Evolutionary conservation across 192 early-diverging fungal genomes (phyloP).

Genomic region (Rhizophagus sp.): DNA sequence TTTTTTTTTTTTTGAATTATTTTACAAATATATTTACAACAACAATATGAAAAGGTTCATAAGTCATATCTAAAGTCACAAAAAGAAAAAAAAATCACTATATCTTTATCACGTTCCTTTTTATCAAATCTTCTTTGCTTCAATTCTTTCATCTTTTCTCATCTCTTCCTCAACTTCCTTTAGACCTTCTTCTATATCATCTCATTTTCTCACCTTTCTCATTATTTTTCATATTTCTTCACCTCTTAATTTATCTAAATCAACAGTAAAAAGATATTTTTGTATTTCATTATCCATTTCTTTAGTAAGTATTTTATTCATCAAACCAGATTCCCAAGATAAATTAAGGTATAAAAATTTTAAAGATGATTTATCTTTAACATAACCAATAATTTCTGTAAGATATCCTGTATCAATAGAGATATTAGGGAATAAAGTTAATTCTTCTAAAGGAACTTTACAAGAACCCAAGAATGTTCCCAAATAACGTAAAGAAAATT

Average conservation of each 20-base stretch:
- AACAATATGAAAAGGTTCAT: too few relatives aligned
- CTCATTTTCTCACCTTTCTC: too few relatives aligned
- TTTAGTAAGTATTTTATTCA: neutral
- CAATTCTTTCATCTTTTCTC: too few relatives aligned
- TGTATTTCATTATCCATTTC: neutral
- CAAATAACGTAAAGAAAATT: neutral
- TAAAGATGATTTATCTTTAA: neutral
- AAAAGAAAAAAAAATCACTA: too few relatives aligned
- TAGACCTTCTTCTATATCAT: too few relatives aligned
- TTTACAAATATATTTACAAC: too few relatives aligned
- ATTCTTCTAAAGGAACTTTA: neutral
- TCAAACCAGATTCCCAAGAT: slow-evolving; percentile 1
- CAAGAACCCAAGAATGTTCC: neutral
- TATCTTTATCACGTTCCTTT: too few relatives aligned
- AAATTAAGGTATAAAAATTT: slow-evolving; percentile 12
- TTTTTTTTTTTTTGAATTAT: too few relatives aligned
- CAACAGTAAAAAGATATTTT: neutral
- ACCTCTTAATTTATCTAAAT: neutral
- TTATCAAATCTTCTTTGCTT: too few relatives aligned
- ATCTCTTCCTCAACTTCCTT: too few relatives aligned
- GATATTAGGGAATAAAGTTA: neutral
- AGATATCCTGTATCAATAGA: slow-evolving; percentile 4
- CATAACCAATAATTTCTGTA: neutral
- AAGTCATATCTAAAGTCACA: too few relatives aligned
- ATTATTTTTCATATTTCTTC: neutral